Evolutionary conservation across 2,329 filamentous ascomycete genomes (phyloP).

Genomic region (Sarocladium kiliense): DNA sequence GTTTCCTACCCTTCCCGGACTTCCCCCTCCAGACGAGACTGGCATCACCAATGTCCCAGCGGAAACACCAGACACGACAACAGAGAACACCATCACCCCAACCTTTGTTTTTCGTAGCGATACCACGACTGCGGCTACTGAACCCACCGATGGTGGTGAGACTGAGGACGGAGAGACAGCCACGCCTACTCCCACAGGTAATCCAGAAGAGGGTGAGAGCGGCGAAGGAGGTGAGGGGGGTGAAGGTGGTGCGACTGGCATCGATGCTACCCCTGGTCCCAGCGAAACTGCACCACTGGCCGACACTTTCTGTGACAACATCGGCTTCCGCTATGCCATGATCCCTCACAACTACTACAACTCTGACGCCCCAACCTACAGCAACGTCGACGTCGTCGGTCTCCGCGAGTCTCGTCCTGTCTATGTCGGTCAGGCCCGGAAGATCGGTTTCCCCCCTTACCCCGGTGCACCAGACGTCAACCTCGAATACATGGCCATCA

Average conservation of each 20-base stretch:
- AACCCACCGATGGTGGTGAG: background rate
- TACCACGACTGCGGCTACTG: background rate
- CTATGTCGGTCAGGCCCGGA: background rate
- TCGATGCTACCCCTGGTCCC: background rate
- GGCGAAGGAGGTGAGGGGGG: no score
- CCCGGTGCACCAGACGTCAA: background rate
- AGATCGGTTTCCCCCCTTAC: background rate
- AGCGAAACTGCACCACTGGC: background rate
- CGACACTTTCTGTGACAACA: background rate
- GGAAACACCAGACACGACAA: background rate
- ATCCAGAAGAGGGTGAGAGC: background rate
- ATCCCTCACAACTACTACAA: conserved; percentile 2
- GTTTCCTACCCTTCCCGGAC: background rate
- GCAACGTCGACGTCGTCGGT: background rate
- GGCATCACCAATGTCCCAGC: background rate
- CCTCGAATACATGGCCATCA: background rate
- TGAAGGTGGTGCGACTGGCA: no score
- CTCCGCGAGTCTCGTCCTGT: background rate
- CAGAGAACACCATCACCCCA: background rate
- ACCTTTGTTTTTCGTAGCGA: background rate
- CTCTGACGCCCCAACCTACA: background rate
- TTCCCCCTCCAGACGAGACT: background rate
- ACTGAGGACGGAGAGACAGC: no score
- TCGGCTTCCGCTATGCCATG: conserved; percentile 1
- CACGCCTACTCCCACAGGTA: background rate